Percentiles rank a stretch among this genome's conserved stretches.
These are phyloP conservation scores for Beta lomatogona DNA, from an alignment of 179 eudicot genomes.

Conservation along the genomic window DNA sequence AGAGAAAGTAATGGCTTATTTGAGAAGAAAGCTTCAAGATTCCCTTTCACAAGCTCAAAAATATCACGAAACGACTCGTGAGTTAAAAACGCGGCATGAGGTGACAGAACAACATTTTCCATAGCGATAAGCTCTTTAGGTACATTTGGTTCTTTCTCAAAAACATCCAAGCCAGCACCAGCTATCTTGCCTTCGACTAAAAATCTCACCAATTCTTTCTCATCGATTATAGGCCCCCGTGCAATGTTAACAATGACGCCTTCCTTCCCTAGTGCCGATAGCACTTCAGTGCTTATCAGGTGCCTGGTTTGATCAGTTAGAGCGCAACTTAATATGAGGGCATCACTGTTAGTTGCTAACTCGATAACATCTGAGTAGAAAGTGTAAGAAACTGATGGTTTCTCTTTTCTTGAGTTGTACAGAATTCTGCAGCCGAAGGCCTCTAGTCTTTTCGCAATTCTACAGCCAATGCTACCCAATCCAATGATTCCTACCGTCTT, in stretches of 20 bases:
- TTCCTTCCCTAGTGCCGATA: constrained; percentile 54
- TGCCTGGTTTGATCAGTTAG: constrained; percentile 59
- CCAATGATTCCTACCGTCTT: constrained; percentile 70
- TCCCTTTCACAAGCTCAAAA: constrained; percentile 42
- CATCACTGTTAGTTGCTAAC: constrained; percentile 47
- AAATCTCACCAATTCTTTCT: constrained; percentile 49
- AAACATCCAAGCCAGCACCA: constrained; percentile 80
- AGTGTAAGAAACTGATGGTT: constrained; percentile 44
- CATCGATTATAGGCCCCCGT: constrained; percentile 63
- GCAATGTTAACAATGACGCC: constrained; percentile 66
- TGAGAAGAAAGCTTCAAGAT: constrained; percentile 65
- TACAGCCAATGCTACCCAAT: constrained; percentile 65
- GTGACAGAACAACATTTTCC: constrained; percentile 63
- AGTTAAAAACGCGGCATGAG: constrained; percentile 53
- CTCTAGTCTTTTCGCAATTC: constrained; percentile 61
- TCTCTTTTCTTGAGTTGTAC: constrained; percentile 61
- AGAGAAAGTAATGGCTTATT: constrained; percentile 51
- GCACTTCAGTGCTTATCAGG: constrained; percentile 58
- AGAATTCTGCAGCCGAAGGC: constrained; percentile 60
- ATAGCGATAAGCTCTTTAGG: constrained; percentile 49
- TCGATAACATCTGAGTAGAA: constrained; percentile 38
- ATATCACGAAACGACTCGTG: constrained; percentile 40
- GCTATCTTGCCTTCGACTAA: constrained; percentile 54
- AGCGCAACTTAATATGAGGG: constrained; percentile 54
- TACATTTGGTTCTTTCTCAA: constrained; percentile 60